phyloP scores from a whole-genome alignment of 2,329 filamentous ascomycete species.

The Penicillium freii region DNA sequence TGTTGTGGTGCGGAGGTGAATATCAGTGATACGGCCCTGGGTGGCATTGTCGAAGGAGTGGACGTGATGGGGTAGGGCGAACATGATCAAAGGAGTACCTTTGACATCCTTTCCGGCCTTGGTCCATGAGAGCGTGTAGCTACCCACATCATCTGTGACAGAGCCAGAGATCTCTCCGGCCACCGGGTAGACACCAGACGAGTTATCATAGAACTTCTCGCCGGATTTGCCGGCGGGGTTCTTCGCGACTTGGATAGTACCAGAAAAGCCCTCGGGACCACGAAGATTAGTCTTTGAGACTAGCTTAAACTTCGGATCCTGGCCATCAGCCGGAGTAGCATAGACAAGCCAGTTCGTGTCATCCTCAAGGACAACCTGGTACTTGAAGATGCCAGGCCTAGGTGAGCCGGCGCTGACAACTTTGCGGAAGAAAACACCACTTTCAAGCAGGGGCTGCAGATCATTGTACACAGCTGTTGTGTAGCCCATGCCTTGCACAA shows the following conservation, averaged over 20 bases:
- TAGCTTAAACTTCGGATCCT: constrained; percentile 65
- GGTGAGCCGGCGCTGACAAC: constrained; percentile 56
- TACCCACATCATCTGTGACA: constrained; percentile 56
- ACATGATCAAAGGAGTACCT: constrained; percentile 69
- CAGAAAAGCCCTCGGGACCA: constrained; percentile 67
- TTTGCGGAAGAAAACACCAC: constrained; percentile 69
- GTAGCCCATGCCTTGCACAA: constrained; percentile 88
- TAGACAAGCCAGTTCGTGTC: constrained; percentile 78
- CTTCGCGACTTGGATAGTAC: constrained; percentile 80
- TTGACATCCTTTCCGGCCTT: constrained; percentile 63
- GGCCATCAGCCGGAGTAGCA: constrained; percentile 58
- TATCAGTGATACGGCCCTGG: constrained; percentile 47
- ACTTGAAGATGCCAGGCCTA: constrained; percentile 70
- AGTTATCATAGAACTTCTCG: constrained; percentile 70
- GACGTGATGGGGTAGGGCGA: constrained; percentile 81
- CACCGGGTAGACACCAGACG: constrained; percentile 71
- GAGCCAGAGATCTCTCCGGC: constrained; percentile 64
- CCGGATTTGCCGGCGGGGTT: constrained; percentile 58
- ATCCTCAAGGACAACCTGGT: constrained; percentile 69
- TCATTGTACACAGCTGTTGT: constrained; percentile 74
- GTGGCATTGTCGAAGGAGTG: constrained; percentile 66
- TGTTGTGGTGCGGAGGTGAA: constrained; percentile 74
- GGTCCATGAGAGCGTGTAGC: constrained; percentile 71
- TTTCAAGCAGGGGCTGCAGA: constrained; percentile 69
- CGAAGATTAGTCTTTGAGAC: constrained; percentile 64